A percentile compares a stretch with the other conserved stretches of the same genome.
phyloP scores from a whole-genome alignment of 306 rosid species.

The Rosa rugosa region DNA sequence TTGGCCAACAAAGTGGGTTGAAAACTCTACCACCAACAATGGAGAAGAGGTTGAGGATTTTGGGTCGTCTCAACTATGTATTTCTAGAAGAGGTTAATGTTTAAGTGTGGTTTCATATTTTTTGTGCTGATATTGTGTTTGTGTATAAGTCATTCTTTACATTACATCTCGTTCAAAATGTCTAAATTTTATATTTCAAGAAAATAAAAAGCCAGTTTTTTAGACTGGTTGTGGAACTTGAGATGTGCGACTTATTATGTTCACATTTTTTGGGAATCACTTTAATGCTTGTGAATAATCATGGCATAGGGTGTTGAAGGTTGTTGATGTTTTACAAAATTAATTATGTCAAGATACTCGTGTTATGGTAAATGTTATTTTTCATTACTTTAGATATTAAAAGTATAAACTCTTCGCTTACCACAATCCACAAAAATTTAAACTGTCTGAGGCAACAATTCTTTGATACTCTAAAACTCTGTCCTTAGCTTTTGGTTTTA shows the following conservation, averaged over 20 bases:
- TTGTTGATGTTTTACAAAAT: background rate
- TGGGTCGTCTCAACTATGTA: background rate
- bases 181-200: background rate
- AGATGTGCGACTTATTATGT: background rate
- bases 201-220: background rate
- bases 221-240: background rate
- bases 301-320: background rate
- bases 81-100: background rate
- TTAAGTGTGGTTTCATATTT: background rate
- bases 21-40: slow-evolving; percentile 1
- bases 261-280: background rate
- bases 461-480: no score
- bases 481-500: no score
- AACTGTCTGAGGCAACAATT: background rate
- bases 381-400: background rate
- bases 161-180: no score
- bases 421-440: background rate
- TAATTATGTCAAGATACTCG: background rate
- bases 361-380: background rate
- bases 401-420: no score
- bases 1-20: slow-evolving; percentile 17
- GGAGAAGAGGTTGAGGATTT: background rate
- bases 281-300: background rate
- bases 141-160: background rate
- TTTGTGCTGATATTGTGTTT: background rate